phyloP scores from a whole-genome alignment of 2,329 filamentous ascomycete species.

The Aspergillus awamori region DNA sequence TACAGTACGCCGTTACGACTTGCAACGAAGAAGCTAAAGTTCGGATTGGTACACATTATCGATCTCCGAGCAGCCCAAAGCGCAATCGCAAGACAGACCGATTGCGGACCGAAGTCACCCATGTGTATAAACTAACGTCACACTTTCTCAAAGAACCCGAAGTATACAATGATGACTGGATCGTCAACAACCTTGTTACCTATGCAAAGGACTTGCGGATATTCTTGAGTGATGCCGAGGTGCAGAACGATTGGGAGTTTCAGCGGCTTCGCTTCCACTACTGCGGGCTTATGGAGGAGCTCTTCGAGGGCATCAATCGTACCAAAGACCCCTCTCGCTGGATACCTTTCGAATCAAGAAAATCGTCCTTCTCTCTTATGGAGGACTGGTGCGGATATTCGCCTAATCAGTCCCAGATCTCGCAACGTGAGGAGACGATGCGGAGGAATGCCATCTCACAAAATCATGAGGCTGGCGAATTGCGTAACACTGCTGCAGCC shows the following conservation, averaged over 20 bases:
- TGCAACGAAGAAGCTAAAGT: constrained; percentile 88
- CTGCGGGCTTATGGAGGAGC: constrained; percentile 87
- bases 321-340: constrained; percentile 84
- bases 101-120: constrained; percentile 88
- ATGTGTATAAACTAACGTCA: constrained; percentile 92
- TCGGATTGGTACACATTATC: constrained; percentile 74
- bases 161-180: constrained; percentile 84
- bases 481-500: constrained; percentile 78
- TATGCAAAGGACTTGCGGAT: constrained; percentile 92
- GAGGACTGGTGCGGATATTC: constrained; percentile 99
- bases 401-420: constrained; percentile 81
- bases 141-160: constrained; percentile 80
- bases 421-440: constrained; percentile 83
- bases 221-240: constrained; percentile 91
- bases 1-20: constrained; percentile 81
- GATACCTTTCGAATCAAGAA: constrained; percentile 96
- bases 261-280: constrained; percentile 90
- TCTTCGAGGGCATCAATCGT: constrained; percentile 88
- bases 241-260: constrained; percentile 93
- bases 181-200: constrained; percentile 81
- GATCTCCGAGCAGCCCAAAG: constrained; percentile 79
- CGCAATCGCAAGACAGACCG: constrained; percentile 83
- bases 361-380: constrained; percentile 95
- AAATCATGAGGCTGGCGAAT: constrained; percentile 70
- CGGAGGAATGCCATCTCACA: constrained; percentile 80